Evolutionary conservation across 2,329 filamentous ascomycete genomes (phyloP).

Genomic region (Ceratocystis harringtonii): DNA sequence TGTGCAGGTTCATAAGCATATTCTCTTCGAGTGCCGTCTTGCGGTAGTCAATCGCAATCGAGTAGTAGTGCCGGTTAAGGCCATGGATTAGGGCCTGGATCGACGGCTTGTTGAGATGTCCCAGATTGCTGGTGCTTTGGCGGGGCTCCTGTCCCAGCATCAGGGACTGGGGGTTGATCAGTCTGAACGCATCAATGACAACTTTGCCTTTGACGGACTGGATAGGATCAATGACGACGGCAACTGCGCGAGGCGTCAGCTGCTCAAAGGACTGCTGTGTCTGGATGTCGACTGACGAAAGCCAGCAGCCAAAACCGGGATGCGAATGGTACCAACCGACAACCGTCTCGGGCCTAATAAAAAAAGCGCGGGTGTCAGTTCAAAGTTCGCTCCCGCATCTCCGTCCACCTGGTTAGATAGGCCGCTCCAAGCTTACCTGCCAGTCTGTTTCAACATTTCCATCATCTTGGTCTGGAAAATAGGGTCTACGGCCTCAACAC

Average conservation of each 20-base stretch:
- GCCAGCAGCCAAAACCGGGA: conserved; percentile 97
- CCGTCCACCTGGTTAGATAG: background rate
- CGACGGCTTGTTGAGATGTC: conserved; percentile 97
- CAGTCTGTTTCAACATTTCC: conserved; percentile 97
- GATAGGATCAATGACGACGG: conserved; percentile 95
- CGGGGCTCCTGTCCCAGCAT: conserved; percentile 97
- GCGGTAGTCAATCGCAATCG: conserved; percentile 93
- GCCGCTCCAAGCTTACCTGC: conserved; percentile 46
- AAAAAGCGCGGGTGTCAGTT: conserved; percentile 1
- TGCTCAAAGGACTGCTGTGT: conserved; percentile 99
- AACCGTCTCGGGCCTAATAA: conserved; percentile 71
- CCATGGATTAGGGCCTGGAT: conserved; percentile 98
- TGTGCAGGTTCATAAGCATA: conserved; percentile 99
- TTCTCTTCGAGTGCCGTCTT: conserved; percentile 97
- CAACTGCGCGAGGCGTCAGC: conserved; percentile 87
- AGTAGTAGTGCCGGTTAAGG: conserved; percentile 97
- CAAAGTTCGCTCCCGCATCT: background rate
- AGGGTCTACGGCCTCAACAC: conserved; percentile 93
- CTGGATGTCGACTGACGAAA: conserved; percentile 98
- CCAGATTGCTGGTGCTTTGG: conserved; percentile 93
- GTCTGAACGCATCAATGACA: conserved; percentile 95
- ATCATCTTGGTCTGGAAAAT: conserved; percentile 99
- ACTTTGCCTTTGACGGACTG: conserved; percentile 99
- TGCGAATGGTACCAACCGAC: conserved; percentile 99
- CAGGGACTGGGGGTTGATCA: conserved; percentile 93